Evolutionary conservation across 805 yeast genomes (phyloP), one percentile per base, ranked within the genome.

Genomic region (Nakazawaea wickerhamii): DNA sequence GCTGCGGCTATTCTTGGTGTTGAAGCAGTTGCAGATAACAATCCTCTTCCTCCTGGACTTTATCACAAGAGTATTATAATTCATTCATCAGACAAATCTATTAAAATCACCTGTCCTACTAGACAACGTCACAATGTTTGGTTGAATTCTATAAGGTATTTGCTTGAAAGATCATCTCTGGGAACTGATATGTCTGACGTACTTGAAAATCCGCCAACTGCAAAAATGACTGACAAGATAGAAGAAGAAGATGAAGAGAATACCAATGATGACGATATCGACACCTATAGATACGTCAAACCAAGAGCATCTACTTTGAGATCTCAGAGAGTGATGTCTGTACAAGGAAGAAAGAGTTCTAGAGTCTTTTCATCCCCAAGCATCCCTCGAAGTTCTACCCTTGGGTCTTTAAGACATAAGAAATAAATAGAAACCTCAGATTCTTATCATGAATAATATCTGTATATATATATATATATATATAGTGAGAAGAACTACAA

Each of bases 61-160:
- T 86, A 83, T 60, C 86, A 85, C 61, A 87, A 85, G 71, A 80
- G 93, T 55, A 82, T 91, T 41, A 60, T 90, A 38, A 77, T 93
- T 30, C 81, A 73, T 45, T 79, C 95, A 2, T 53, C 57, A 15
- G 76, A 75, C 33, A 75, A 82, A 41, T 65, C 77, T 4, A 64
- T 91, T 50, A 86, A 81, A 61, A 67, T 91, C 41, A 91, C 98
- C 0, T 90, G 97, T 63, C 81, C 93, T 5, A 85, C 88, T 1
- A 74, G 93, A 55, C 82, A 81, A 50, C 77, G 96, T 34, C 98
- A 91, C 59, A 86, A 86, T 55, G 79, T 88, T 30, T 91, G 99
- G 99, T 82, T 72, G 59, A 83, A 86, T 54, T 85, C 96, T 0
- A 67, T 91, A 48, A 73, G 84, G 41, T 90, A 84, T 56, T 63